These are phyloP conservation scores for Rhododendron griersonianum DNA, from an alignment of 148 eudicot genomes.

Conservation along the genomic window DNA sequence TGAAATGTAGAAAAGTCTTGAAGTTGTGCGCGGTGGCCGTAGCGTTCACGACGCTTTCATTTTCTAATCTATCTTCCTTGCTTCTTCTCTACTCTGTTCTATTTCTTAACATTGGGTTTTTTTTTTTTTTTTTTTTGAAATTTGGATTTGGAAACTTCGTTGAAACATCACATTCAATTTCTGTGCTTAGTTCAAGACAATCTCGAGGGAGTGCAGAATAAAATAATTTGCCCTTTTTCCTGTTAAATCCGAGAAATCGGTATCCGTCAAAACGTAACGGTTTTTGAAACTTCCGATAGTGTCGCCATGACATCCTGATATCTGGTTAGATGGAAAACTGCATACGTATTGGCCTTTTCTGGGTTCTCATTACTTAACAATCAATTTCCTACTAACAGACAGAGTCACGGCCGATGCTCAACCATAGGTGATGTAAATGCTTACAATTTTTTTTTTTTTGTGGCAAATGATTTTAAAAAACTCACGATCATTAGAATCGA, in stretches of 20 bases:
- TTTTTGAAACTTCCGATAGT: too few species aligned
- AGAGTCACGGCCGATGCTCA: too few species aligned
- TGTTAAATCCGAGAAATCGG: not conserved
- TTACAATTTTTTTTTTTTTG: too few species aligned
- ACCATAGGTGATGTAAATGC: too few species aligned
- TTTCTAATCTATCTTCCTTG: not conserved
- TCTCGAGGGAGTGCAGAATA: not conserved
- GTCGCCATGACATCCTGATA: not conserved
- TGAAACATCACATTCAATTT: not conserved
- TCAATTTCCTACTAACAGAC: too few species aligned
- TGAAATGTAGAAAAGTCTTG: not conserved
- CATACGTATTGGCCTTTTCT: too few species aligned
- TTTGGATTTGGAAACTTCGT: not conserved
- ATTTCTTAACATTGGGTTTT: too few species aligned
- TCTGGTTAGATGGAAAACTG: not conserved
- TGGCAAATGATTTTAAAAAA: too few species aligned
- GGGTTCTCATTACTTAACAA: too few species aligned
- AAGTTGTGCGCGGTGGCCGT: not conserved
- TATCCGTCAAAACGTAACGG: too few species aligned
- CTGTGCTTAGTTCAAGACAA: not conserved
- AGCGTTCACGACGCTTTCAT: not conserved
- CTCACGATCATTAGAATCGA: too few species aligned
- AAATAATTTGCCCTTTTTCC: not conserved
- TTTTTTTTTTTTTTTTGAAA: not conserved
- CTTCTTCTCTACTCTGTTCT: not conserved